Evolutionary conservation across 2,329 filamentous ascomycete genomes (phyloP).

Genomic region (Ascochyta clinopodiicola): DNA sequence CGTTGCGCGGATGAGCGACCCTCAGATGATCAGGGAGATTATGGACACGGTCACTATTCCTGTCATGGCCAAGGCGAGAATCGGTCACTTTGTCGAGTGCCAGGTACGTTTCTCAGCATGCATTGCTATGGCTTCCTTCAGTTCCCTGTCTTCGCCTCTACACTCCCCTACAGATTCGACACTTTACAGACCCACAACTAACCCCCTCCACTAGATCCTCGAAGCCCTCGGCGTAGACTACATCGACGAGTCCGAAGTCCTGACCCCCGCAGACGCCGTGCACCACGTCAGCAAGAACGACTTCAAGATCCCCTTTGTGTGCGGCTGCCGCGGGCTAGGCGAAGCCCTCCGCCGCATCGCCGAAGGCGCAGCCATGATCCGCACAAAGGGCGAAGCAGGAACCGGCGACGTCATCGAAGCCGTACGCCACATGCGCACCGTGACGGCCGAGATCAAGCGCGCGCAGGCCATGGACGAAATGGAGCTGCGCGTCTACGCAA

Average conservation of each 20-base stretch:
- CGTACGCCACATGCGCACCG: slow-evolving; percentile 92
- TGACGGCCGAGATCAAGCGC: slow-evolving; percentile 79
- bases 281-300: slow-evolving; percentile 90
- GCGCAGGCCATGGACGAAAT: slow-evolving; percentile 71
- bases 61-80: slow-evolving; percentile 98
- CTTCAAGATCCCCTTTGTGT: slow-evolving; percentile 90
- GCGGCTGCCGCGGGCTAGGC: slow-evolving; percentile 91
- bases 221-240: slow-evolving; percentile 95
- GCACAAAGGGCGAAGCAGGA: slow-evolving; percentile 97
- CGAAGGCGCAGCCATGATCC: slow-evolving; percentile 98
- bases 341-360: slow-evolving; percentile 90
- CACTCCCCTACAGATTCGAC: not conserved
- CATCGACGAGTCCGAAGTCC: slow-evolving; percentile 97
- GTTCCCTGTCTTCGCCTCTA: not conserved
- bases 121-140: not conserved
- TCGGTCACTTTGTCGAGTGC: slow-evolving; percentile 97
- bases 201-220: slow-evolving; percentile 71
- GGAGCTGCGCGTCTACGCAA: slow-evolving; percentile 78
- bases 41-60: slow-evolving; percentile 95
- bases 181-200: not conserved
- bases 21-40: slow-evolving; percentile 92
- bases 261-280: slow-evolving; percentile 89
- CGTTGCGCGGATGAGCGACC: slow-evolving; percentile 96
- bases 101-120: slow-evolving; percentile 59
- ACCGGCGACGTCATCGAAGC: slow-evolving; percentile 97